These are phyloP conservation scores for Verticillium dahliae DNA, from an alignment of 2,329 filamentous ascomycete genomes.

Conservation along the genomic window DNA sequence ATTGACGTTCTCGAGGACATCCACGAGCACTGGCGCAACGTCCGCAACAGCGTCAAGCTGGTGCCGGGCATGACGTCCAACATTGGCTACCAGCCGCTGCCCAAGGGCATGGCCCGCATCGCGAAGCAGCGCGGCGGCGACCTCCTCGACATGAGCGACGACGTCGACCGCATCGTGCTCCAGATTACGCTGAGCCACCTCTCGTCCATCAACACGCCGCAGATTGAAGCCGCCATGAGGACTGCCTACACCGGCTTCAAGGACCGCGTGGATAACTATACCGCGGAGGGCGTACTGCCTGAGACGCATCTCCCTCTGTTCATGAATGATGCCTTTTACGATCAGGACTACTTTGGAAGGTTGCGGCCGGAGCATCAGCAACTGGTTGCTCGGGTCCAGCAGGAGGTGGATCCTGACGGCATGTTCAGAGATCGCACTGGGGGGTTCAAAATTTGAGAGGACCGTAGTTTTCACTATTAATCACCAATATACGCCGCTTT, in stretches of 20 bases:
- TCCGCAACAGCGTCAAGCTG: constrained; percentile 12
- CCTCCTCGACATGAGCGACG: constrained; percentile 30
- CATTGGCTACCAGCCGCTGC: constrained; percentile 31
- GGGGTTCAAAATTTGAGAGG: constrained; percentile 25
- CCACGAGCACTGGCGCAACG: constrained; percentile 25
- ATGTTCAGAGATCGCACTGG: constrained; percentile 30
- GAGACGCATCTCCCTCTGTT: constrained; percentile 32
- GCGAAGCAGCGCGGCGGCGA: constrained; percentile 27
- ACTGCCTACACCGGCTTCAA: constrained; percentile 26
- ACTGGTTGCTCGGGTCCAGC: constrained; percentile 25
- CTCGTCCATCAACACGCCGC: constrained; percentile 17
- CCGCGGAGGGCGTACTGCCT: constrained; percentile 24
- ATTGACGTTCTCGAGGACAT: constrained; percentile 21
- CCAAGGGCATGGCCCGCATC: constrained; percentile 23
- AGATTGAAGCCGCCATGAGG: constrained; percentile 27
- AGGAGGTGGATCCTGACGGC: constrained; percentile 28
- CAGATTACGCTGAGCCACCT: constrained; percentile 36
- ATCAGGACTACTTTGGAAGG: constrained; percentile 34
- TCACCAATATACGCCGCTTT: too few species aligned
- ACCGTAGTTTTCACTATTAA: too few species aligned
- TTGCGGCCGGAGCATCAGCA: constrained; percentile 25
- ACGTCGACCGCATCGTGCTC: constrained; percentile 31
- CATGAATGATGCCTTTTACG: constrained; percentile 34
- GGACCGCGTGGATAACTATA: constrained; percentile 20
- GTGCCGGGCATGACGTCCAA: constrained; percentile 16